Base-by-base conservation (phyloP, 306 rosid species). In the Quercus agrifolia region DNA sequence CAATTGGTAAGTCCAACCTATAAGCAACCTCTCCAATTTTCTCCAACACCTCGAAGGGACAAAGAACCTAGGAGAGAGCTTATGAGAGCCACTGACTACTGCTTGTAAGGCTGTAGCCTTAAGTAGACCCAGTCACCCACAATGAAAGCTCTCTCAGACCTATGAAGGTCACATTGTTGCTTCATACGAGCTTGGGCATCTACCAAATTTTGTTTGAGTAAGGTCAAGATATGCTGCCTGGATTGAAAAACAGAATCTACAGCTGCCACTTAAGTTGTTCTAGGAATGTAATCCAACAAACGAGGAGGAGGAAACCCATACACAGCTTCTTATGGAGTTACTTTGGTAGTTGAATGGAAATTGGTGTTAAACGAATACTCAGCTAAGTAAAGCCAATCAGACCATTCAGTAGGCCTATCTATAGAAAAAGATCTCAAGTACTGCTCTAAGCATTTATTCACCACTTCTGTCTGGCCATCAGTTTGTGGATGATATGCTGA, bases 231-330 rank as follows among this genome's bases (percentile, higher is more conserved):
- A 2, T 10, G 7, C 18, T 25, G 0, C n/a, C 4, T 13, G 17
- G 21, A 8, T 6, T 15, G 33, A 0, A 41, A 3, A 10, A 10
- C 5, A 13, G 11, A 9, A 12, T 69, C 54, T 11, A 38, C 6
- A 0, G 5, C 8, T 14, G 18, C 15, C 2, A 18, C 73, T 7
- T 6, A 15, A 69, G 11, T 38, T 46, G 11, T 38, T 9, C 54
- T 0, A 2, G 4, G 10, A n/a, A 38, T 14, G n/a, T 13, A 52
- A 5, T 0, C 0, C 1, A 38, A 1, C 12, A 5, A 19, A 12
- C 0, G 31, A 30, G 4, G 4, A 30, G 4, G 31, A 4, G 31
- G 31, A 30, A 30, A 30, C 3, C 31, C 4, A 5, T 30, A 3
- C 31, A 30, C 0, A 30, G 31, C 31, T 4, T 30, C 31, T 3